Conservation (phyloP, 2,329 filamentous ascomycete species). For the Reticulascus tulasneorum region DNA sequence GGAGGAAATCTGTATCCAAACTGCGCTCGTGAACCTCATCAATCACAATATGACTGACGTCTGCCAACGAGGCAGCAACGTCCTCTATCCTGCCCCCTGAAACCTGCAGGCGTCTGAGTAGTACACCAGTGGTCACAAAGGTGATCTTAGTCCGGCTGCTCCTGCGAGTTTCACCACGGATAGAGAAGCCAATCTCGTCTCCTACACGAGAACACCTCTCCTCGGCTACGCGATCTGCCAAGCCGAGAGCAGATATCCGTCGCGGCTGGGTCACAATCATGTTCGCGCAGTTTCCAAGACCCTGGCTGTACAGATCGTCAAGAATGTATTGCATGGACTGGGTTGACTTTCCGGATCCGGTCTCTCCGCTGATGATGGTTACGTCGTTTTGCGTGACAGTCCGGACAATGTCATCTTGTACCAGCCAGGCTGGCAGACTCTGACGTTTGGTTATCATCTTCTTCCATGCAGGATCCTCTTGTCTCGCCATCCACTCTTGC, state of each 20-base stretch:
- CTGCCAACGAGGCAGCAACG: slow-evolving; percentile 74
- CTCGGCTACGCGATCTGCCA: slow-evolving; percentile 91
- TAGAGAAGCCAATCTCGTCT: slow-evolving; percentile 85
- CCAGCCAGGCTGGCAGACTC: slow-evolving; percentile 80
- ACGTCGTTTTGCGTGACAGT: slow-evolving; percentile 78
- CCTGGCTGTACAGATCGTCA: slow-evolving; percentile 77
- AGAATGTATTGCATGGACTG: slow-evolving; percentile 95
- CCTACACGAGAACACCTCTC: slow-evolving; percentile 81
- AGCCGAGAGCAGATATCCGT: slow-evolving; percentile 86
- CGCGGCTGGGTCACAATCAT: slow-evolving; percentile 95
- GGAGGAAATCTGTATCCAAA: slow-evolving; percentile 88
- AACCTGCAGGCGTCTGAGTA: slow-evolving; percentile 86
- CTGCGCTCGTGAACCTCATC: slow-evolving; percentile 96
- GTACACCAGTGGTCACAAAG: slow-evolving; percentile 92
- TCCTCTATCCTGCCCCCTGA: slow-evolving; percentile 77
- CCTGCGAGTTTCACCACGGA: slow-evolving; percentile 82
- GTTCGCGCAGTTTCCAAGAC: slow-evolving; percentile 73
- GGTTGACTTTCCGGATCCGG: slow-evolving; percentile 93
- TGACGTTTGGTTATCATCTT: slow-evolving; percentile 72
- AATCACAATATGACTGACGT: slow-evolving; percentile 91
- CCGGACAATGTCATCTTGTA: slow-evolving; percentile 70
- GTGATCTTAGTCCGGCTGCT: slow-evolving; percentile 78
- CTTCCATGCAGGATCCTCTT: slow-evolving; percentile 61
- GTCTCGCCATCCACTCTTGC: slow-evolving; percentile 66
- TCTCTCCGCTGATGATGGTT: slow-evolving; percentile 95